phyloP scores from a whole-genome alignment of 305 asterid genomes.

The Rubia tinctorum region DNA sequence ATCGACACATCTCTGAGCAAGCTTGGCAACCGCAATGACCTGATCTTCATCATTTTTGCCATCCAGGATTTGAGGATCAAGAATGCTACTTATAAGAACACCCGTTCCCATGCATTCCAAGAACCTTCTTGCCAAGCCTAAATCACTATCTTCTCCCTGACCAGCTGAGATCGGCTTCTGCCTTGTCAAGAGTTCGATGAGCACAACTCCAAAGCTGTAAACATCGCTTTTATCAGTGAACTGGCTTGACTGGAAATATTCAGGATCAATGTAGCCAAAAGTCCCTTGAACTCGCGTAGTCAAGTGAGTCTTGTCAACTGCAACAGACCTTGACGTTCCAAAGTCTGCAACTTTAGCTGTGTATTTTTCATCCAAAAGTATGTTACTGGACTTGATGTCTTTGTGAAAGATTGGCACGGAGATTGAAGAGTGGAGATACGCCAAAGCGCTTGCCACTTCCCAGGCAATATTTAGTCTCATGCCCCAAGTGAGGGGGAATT shows the following conservation, averaged over 20 bases:
- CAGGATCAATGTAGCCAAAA: slow-evolving; percentile 6
- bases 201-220: slow-evolving; percentile 4
- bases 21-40: background rate
- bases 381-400: slow-evolving; percentile 1
- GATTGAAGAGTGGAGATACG: slow-evolving; percentile 5
- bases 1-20: background rate
- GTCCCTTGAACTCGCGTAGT: slow-evolving; percentile 4
- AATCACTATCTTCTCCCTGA: background rate
- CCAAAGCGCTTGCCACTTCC: slow-evolving; percentile 5
- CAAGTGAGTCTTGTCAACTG: slow-evolving; percentile 5
- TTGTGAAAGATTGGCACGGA: slow-evolving; percentile 4
- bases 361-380: background rate
- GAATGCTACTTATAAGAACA: background rate
- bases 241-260: background rate
- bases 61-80: background rate
- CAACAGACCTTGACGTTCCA: slow-evolving; percentile 9
- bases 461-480: background rate
- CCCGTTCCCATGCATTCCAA: background rate
- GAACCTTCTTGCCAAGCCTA: background rate
- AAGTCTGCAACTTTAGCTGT: slow-evolving; percentile 10
- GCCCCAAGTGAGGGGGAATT: background rate
- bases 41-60: background rate
- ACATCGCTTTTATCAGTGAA: slow-evolving; percentile 3
- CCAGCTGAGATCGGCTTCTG: background rate
- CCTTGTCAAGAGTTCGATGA: slow-evolving; percentile 5